Percentiles rank a stretch among this genome's conserved stretches.
These are phyloP conservation scores for Boeremia lycopersici DNA, from an alignment of 2,329 filamentous ascomycete species.

Conservation along the genomic window DNA sequence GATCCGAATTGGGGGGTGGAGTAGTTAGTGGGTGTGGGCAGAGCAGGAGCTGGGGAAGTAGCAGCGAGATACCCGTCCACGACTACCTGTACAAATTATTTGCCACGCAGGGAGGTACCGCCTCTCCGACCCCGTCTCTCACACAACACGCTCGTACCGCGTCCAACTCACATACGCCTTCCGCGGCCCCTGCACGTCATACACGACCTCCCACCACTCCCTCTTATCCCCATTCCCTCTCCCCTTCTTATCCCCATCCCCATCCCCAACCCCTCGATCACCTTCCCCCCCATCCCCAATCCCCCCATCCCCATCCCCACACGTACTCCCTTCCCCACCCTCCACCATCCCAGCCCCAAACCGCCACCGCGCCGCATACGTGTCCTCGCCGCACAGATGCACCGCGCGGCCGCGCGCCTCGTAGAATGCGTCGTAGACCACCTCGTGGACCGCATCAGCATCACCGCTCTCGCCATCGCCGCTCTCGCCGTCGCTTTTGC, in stretches of 20 bases:
- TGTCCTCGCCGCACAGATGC: conserved; percentile 74
- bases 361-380: conserved; percentile 72
- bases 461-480: no score
- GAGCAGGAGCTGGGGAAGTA: no score
- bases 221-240: conserved; percentile 1
- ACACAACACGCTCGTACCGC: conserved; percentile 38
- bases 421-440: no score
- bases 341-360: conserved; percentile 59
- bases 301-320: neutral
- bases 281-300: neutral
- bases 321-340: neutral
- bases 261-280: neutral
- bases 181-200: conserved; percentile 42
- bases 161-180: conserved; percentile 51
- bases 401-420: conserved; percentile 63
- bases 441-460: no score
- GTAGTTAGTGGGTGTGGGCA: no score
- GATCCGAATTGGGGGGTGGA: conserved; percentile 36
- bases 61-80: no score
- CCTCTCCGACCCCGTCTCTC: no score
- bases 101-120: no score
- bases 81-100: no score
- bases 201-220: neutral
- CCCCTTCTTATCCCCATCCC: neutral
- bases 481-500: no score